phyloP scores from a whole-genome alignment of 1,284 basidiomycete genomes.

The Trichosporon asahii region DNA sequence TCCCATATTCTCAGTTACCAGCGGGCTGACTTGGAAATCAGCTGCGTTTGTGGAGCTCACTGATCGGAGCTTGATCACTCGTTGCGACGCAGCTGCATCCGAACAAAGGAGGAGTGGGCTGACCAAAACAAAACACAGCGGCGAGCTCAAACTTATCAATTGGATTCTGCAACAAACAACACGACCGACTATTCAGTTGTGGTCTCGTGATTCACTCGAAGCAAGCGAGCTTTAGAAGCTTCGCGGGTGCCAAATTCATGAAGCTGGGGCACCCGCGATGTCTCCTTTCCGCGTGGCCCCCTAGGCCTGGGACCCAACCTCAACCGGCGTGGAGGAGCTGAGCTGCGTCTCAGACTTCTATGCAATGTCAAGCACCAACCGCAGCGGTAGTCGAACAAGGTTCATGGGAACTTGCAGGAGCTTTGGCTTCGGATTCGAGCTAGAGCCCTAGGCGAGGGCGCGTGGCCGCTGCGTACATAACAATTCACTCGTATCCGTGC shows the following conservation, averaged over 20 bases:
- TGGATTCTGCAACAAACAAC: background rate
- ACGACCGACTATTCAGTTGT: background rate
- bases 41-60: background rate
- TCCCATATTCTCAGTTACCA: background rate
- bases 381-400: background rate
- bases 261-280: background rate
- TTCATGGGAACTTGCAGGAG: background rate
- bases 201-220: background rate
- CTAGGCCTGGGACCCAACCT: background rate
- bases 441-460: background rate
- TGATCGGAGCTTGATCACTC: background rate
- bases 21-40: background rate
- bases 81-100: background rate
- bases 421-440: background rate
- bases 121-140: background rate
- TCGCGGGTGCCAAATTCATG: background rate
- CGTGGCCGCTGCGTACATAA: background rate
- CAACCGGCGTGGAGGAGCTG: background rate
- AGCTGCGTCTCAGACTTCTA: too few species aligned
- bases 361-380: too few species aligned
- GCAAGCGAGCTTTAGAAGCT: background rate
- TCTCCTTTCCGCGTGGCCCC: background rate
- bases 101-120: background rate
- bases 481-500: background rate
- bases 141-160: background rate